These are phyloP conservation scores for Chlorella vulgaris DNA, from an alignment of 139 green algal genomes.

Conservation along the genomic window DNA sequence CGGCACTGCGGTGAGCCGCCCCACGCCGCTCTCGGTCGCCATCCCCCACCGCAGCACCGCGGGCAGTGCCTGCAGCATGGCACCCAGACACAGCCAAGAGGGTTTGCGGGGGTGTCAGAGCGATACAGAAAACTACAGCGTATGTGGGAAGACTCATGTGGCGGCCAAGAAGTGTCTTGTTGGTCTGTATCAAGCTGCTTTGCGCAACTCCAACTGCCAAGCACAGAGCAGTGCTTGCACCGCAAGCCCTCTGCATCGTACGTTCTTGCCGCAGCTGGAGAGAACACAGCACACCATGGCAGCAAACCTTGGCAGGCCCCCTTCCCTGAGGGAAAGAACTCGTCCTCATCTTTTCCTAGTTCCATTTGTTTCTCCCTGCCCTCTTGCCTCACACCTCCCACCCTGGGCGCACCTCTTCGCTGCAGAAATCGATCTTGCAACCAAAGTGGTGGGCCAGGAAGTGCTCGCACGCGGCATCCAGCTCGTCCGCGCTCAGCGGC, in stretches of 20 bases:
- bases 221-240: no score
- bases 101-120: background rate
- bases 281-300: background rate
- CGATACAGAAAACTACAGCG: background rate
- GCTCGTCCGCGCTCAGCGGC: slow-evolving; percentile 1
- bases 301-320: no score
- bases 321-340: no score
- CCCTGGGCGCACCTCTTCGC: slow-evolving; percentile 37
- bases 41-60: slow-evolving; percentile 55
- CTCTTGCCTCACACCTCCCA: no score
- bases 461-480: slow-evolving; percentile 57
- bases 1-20: background rate
- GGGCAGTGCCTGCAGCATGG: slow-evolving; percentile 42
- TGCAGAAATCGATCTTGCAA: slow-evolving; percentile 61
- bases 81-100: no score
- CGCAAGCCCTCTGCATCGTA: no score
- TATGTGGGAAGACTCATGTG: background rate
- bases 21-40: background rate
- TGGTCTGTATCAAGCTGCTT: no score
- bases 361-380: no score
- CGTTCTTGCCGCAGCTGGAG: no score
- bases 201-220: no score
- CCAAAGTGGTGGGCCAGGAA: slow-evolving; percentile 52
- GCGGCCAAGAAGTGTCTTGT: no score
- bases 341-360: no score